Evolutionary conservation across 1,284 basidiomycete species (phyloP), one percentile per base, ranked within the genome.

Genomic region (Microbotryum intermedium): DNA sequence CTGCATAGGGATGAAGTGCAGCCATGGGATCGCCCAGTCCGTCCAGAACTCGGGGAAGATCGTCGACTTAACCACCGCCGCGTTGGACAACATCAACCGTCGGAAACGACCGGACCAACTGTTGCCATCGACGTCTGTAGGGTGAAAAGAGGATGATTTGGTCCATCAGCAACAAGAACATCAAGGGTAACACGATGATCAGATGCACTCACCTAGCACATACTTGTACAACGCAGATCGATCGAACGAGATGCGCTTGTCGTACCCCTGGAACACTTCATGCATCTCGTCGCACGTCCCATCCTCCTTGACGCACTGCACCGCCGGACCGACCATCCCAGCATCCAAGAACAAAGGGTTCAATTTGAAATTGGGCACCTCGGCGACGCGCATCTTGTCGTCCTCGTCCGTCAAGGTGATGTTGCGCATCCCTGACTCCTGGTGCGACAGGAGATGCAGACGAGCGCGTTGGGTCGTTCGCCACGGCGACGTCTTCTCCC

Each of bases 91-190:
- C 58, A 77, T 67, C 45, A 76, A 59, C 18, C 77, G 71, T 43
- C 71, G 67, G 62, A 70, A 71, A 5, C 65, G 65, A 20, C 64
- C 66, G 43, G 63, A 68, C 77, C 76, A 78, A 20, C 74, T 75
- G 58, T 78, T 77, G 10, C 77, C 77, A 60, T 78, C 77, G 11
- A 78, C 72, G 58, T 78, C 77, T 67, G 53, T 13, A 5, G 42
- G 5, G 11, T 1, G 6, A n/a, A 8, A 23, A 10, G 13, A n/a
- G n/a, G n/a, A n/a, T n/a, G n/a, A 39, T 4, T 39, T 16, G 26
- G 9, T 2, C 11, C 2, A 44, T 57, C 18, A 51, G 26, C 26
- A 21, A 3, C 2, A 42, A 5, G 1, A 20, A 4, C 28, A 16
- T 4, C 30, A 8, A 6, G 4, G 16, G 2, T 16, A 5, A 10